phyloP scores from a whole-genome alignment of 495 filamentous ascomycete genomes.

The Stereocaulon alpinum region DNA sequence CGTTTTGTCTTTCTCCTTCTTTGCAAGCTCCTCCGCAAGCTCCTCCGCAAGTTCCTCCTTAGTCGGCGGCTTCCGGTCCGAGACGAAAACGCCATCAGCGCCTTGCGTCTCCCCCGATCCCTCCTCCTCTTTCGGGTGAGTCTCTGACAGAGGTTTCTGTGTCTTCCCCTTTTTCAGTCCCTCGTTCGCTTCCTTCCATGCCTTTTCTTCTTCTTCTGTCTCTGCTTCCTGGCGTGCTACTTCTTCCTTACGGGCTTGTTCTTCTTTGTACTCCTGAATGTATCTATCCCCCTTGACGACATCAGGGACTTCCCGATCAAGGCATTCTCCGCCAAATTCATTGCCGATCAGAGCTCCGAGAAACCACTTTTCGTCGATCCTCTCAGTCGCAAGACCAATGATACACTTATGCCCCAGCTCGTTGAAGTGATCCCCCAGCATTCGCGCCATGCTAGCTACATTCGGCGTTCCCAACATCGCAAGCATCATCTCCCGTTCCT shows the following conservation, averaged over 20 bases:
- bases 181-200: neutral
- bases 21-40: neutral
- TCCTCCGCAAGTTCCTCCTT: neutral
- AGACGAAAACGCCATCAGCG: neutral
- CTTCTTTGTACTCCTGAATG: constrained; percentile 2
- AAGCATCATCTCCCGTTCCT: constrained; percentile 5
- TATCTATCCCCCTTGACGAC: constrained; percentile 3
- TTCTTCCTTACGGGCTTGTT: constrained; percentile 2
- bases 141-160: neutral
- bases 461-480: neutral
- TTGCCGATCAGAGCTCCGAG: neutral
- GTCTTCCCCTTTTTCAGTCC: neutral
- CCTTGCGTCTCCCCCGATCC: neutral
- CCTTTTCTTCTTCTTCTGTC: neutral
- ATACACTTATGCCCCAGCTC: constrained; percentile 3
- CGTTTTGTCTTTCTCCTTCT: neutral
- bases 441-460: neutral
- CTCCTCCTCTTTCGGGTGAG: neutral
- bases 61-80: neutral
- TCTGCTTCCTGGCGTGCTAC: neutral
- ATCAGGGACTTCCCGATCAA: constrained; percentile 2
- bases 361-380: neutral
- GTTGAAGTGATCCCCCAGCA: neutral
- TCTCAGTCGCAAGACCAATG: neutral
- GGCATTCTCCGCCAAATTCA: neutral